Conservation (phyloP, 2,329 filamentous ascomycete genomes). For the Sporothrix brasiliensis region DNA sequence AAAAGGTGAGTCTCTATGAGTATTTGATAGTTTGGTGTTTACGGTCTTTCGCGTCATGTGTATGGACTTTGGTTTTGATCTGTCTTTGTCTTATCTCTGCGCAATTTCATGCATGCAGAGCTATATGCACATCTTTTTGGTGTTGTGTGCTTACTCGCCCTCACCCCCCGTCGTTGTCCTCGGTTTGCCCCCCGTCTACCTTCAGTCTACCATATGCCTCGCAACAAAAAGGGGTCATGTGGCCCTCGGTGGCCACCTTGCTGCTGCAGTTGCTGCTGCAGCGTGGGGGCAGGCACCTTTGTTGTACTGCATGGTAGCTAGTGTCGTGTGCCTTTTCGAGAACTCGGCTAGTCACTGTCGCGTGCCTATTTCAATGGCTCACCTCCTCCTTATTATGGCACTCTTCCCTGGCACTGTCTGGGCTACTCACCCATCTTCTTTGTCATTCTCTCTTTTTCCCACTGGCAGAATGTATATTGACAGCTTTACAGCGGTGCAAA, state of each 20-base stretch:
- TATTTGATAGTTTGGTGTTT: neutral
- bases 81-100: neutral
- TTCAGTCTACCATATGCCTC: neutral
- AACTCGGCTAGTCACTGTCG: neutral
- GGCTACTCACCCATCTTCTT: neutral
- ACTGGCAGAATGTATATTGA: neutral
- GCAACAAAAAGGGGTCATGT: slow-evolving; percentile 16
- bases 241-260: neutral
- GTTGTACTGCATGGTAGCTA: neutral
- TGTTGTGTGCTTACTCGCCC: neutral
- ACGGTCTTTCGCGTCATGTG: no score
- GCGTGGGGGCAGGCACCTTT: neutral
- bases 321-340: slow-evolving; percentile 4
- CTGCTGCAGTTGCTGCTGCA: neutral
- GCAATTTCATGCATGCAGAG: neutral
- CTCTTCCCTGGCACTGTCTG: neutral
- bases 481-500: slow-evolving; percentile 55
- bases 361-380: neutral
- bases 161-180: slow-evolving; percentile 7
- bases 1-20: slow-evolving; percentile 33
- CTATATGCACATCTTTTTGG: neutral
- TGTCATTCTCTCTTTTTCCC: neutral
- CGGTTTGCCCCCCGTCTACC: neutral
- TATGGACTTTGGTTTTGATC: neutral
- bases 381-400: neutral